Evolutionary conservation across 2,329 filamentous ascomycete genomes (phyloP), one percentile per base, ranked within the genome.

Genomic region (Cladophialophora psammophila): DNA sequence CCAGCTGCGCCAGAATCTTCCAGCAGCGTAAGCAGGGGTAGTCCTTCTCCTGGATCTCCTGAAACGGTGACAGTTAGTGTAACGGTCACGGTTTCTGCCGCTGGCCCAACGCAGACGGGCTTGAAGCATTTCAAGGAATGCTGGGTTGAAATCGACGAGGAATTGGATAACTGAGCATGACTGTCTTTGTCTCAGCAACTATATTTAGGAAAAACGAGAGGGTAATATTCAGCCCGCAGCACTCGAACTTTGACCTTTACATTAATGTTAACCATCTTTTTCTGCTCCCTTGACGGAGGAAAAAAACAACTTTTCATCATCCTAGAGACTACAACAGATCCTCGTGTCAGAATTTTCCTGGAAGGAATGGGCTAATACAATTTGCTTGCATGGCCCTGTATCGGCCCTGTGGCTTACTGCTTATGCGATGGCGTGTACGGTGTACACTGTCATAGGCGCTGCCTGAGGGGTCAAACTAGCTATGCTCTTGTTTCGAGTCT

Each of bases 141-240:
- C 50, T 63, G 60, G 60, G 48, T 63, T 32, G 60, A 63, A 20
- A n/a, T 20, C 32, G 60, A 48, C 10, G 48, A 63, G 20, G 50
- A 63, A 13, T 6, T 55, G 52, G 50, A 63, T 3, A n/a, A 45
- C n/a, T 60, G 50, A 55, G 45, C 7, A 26, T 12, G 45, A n/a
- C 20, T 12, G 10, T 10, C 13, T 3, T 26, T 12, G 9, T 26
- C 18, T 20, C n/a, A 20, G 42, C 10, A 9, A 2, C 42, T n/a
- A 45, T 4, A 3, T 15, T 7, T 45, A 8, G 42, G 20, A 8
- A 15, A 20, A 45, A 26, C 18, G 45, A 12, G 18, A 50, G 45
- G 20, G 12, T 50, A n/a, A 6, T 20, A 6, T 26, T 18, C 15
- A n/a, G 40, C n/a, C 12, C 4, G 18, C 18, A 50, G 18, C 45